Evolutionary conservation across 2,329 filamentous ascomycete species (phyloP).

Genomic region (Hymenoscyphus albidus): DNA sequence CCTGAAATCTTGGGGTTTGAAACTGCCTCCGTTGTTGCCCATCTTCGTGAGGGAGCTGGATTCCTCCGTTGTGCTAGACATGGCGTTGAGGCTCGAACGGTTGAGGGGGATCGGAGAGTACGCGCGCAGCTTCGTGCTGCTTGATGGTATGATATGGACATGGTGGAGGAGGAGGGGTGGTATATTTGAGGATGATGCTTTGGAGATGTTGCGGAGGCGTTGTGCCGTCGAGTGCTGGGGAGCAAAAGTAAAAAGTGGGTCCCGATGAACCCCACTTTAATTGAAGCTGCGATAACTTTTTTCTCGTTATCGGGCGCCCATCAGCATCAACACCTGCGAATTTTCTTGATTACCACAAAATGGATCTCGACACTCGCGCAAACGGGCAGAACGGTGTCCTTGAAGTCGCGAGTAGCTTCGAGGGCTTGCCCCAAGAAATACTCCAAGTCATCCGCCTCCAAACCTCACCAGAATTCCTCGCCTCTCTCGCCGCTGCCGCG

Average conservation of each 20-base stretch:
- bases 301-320: conserved; percentile 8
- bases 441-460: conserved; percentile 61
- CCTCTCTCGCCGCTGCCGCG: conserved; percentile 65
- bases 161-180: conserved; percentile 38
- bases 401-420: conserved; percentile 49
- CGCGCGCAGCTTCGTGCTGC: conserved; percentile 62
- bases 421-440: conserved; percentile 66
- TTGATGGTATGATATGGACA: conserved; percentile 61
- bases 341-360: conserved; percentile 33
- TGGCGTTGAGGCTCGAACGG: conserved; percentile 45
- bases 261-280: neutral
- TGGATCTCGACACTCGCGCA: conserved; percentile 48
- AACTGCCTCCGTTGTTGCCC: conserved; percentile 77
- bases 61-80: conserved; percentile 45
- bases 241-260: conserved; percentile 2
- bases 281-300: conserved; percentile 1
- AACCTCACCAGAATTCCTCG: conserved; percentile 63
- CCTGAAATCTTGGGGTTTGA: conserved; percentile 85
- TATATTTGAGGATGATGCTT: conserved; percentile 5
- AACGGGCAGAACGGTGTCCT: conserved; percentile 52
- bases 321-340: conserved; percentile 8
- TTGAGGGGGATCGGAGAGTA: conserved; percentile 51
- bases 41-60: conserved; percentile 60
- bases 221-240: conserved; percentile 11
- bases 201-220: conserved; percentile 10